Evolutionary conservation across 2,329 filamentous ascomycete species (phyloP), one percentile per base, ranked within the genome.

Genomic region (Monosporascus ibericus): DNA sequence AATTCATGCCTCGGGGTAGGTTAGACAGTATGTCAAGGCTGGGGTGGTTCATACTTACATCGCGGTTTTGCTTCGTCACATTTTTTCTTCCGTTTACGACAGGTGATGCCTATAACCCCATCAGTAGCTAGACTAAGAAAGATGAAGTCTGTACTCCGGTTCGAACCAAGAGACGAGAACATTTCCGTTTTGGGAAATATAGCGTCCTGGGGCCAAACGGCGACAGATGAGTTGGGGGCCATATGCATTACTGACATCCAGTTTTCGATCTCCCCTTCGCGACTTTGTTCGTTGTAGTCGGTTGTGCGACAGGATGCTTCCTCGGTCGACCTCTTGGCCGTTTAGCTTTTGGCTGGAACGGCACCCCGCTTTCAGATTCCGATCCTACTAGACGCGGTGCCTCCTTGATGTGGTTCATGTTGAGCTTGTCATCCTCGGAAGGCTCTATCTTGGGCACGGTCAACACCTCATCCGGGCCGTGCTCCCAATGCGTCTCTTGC

Each of bases 261-360:
- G 84, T 87, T 70, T 86, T 87, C 49, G 84, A 86, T 49, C 84
- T 75, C 20, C 88, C 89, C 67, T 95, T 95, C 53, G 88, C 84
- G 49, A 88, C 72, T 66, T 94, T 95, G 63, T 79, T 81, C 48
- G 82, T 71, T 18, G 76, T 71, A 17, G 74, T 64, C 37, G 80
- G 77, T 1, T 83, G 79, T 7, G 78, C 78, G 18, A 87, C 73
- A 39, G 89, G 87, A 61, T 91, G 84, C 72, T 95, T 95, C 69
- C 90, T 80, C 48, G 91, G 91, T 51, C 91, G 80, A 36, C 91
- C 91, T 63, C 91, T 82, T 60, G 86, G 86, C 63, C 86, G 77
- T 71, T 86, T 87, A 38, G 69, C 65, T 59, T 80, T 81, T 20
- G 69, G 59, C 25, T 70, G 65, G 11, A 58, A 48, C 15, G 57